Conservation (phyloP, 2,329 filamentous ascomycete species). For the Diaporthe amygdali region DNA sequence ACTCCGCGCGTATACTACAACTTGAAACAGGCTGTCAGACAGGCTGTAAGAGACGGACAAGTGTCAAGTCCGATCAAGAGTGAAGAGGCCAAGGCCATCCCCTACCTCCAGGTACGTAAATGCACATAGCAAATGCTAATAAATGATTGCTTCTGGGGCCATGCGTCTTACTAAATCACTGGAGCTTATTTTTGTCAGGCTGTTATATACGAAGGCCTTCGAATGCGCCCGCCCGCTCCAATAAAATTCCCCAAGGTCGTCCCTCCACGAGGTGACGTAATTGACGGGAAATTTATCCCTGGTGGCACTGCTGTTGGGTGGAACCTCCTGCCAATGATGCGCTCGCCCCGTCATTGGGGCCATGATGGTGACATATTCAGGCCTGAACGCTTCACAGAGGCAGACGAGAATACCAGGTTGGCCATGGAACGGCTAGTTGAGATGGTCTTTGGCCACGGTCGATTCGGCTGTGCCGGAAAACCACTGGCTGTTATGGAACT, state of each 20-base stretch:
- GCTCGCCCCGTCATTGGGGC: conserved; percentile 38
- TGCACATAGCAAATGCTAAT: too few species aligned
- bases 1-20: conserved; percentile 22
- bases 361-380: conserved; percentile 62
- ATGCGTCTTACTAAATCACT: too few species aligned
- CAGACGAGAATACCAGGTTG: conserved; percentile 41
- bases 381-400: conserved; percentile 62
- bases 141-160: too few species aligned
- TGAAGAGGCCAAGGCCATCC: conserved; percentile 1
- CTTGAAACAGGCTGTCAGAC: conserved; percentile 21
- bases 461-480: conserved; percentile 46
- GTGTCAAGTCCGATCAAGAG: conserved; percentile 13
- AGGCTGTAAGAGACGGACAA: not conserved
- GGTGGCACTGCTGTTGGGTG: conserved; percentile 33
- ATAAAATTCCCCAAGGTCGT: conserved; percentile 30
- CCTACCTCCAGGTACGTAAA: conserved; percentile 5
- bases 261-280: conserved; percentile 34
- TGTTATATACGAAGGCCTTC: conserved; percentile 16
- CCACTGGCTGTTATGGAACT: conserved; percentile 49
- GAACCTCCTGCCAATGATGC: conserved; percentile 24
- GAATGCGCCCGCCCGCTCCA: conserved; percentile 6
- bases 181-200: not conserved
- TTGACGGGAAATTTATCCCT: conserved; percentile 37
- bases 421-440: conserved; percentile 40
- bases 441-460: conserved; percentile 45